These are phyloP conservation scores for Trichoderma brevicompactum DNA, from an alignment of 2,329 filamentous ascomycete species.

Conservation along the genomic window DNA sequence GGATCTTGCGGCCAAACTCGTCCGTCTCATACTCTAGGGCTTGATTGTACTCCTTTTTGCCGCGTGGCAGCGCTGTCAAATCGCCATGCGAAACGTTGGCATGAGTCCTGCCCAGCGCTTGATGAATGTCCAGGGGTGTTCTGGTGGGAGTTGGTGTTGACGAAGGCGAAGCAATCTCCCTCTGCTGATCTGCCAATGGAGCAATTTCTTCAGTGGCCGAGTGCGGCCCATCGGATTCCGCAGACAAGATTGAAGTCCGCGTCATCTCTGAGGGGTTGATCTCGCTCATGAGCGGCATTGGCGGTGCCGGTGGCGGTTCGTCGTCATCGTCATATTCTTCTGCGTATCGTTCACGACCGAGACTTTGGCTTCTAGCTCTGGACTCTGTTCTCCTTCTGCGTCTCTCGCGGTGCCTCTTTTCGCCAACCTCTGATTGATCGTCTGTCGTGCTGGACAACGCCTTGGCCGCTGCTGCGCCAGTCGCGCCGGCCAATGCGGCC, in stretches of 20 bases:
- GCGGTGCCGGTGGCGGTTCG: conserved; percentile 61
- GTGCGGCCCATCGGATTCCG: conserved; percentile 73
- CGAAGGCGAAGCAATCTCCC: conserved; percentile 62
- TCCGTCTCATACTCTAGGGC: conserved; percentile 57
- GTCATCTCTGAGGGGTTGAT: conserved; percentile 87
- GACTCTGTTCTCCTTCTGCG: conserved; percentile 58
- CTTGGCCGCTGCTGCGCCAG: conserved; percentile 44
- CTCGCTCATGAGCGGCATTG: conserved; percentile 87
- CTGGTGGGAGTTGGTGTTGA: conserved; percentile 67
- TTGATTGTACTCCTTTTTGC: conserved; percentile 49
- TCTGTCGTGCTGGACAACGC: conserved; percentile 43
- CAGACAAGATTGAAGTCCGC: conserved; percentile 82
- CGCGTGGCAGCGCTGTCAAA: conserved; percentile 57
- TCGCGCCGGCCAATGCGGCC: conserved; percentile 52
- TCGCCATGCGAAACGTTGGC: conserved; percentile 65
- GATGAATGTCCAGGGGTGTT: conserved; percentile 58
- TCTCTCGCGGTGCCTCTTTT: conserved; percentile 56
- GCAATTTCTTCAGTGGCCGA: conserved; percentile 68
- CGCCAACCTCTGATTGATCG: conserved; percentile 51
- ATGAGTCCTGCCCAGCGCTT: conserved; percentile 70
- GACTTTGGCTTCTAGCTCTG: conserved; percentile 47
- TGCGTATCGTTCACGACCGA: conserved; percentile 50
- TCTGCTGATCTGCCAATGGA: conserved; percentile 66
- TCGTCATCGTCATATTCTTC: conserved; percentile 63
- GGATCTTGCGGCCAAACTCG: conserved; percentile 49